phyloP scores from a whole-genome alignment of 768 basidiomycete species.

The Leccinum fibrillosum region DNA sequence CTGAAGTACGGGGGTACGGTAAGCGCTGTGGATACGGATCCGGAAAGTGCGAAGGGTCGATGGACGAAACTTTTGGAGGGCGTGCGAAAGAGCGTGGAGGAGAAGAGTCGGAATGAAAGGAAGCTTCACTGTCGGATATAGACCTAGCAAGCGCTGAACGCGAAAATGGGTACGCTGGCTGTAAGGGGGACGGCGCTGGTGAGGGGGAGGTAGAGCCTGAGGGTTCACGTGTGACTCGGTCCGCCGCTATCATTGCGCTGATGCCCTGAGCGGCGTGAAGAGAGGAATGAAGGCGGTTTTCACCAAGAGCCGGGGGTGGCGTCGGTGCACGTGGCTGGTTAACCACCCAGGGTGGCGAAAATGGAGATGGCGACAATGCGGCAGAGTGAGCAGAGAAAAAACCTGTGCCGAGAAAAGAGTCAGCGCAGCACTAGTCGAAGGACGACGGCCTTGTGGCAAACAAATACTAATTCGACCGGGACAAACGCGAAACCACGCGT shows the following conservation, averaged over 20 bases:
- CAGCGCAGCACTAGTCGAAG: constrained; percentile 14
- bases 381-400: constrained; percentile 30
- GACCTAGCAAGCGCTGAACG: constrained; percentile 38
- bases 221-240: constrained; percentile 9
- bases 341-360: constrained; percentile 30
- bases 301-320: constrained; percentile 26
- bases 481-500: constrained; percentile 4
- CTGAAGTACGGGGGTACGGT: constrained; percentile 39
- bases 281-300: constrained; percentile 27
- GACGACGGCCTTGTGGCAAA: constrained; percentile 19
- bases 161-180: constrained; percentile 21
- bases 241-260: constrained; percentile 19
- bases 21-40: constrained; percentile 67
- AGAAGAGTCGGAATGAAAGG: constrained; percentile 35
- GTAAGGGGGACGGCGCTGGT: constrained; percentile 24
- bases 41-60: constrained; percentile 68
- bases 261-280: constrained; percentile 15
- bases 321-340: constrained; percentile 41
- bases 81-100: constrained; percentile 38
- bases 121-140: constrained; percentile 40
- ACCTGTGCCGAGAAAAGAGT: constrained; percentile 25
- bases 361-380: constrained; percentile 32
- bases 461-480: constrained; percentile 10
- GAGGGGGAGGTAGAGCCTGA: constrained; percentile 14
- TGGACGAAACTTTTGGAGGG: constrained; percentile 41